Conservation (phyloP, 441 rosid species). For the Adansonia madagascariensis region DNA sequence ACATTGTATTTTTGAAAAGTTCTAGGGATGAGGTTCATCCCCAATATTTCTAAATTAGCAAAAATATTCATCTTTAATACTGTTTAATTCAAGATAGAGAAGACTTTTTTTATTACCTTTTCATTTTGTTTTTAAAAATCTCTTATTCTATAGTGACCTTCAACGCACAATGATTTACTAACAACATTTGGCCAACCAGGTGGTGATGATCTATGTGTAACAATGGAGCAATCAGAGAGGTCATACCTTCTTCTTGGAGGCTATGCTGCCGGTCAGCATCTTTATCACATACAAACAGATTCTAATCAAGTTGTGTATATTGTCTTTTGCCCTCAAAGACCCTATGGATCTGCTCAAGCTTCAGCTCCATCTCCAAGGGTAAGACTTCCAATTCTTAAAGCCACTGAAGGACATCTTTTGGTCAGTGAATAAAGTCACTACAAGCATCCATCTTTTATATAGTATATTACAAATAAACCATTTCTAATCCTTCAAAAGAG, state of each 20-base stretch:
- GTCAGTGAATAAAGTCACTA: neutral
- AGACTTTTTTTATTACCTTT: too few species aligned
- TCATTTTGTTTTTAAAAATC: too few species aligned
- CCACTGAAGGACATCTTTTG: slow-evolving; percentile 40
- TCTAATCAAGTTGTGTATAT: slow-evolving; percentile 40
- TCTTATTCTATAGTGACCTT: too few species aligned
- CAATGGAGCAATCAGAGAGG: slow-evolving; percentile 79
- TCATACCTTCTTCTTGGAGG: slow-evolving; percentile 81
- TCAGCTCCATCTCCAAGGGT: slow-evolving; percentile 41
- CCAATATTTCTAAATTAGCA: too few species aligned
- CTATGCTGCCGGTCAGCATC: slow-evolving; percentile 65
- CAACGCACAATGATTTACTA: neutral
- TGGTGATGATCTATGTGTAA: slow-evolving; percentile 65
- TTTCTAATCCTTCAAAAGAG: neutral
- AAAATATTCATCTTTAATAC: too few species aligned
- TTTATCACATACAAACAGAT: slow-evolving; percentile 52
- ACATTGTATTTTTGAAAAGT: too few species aligned
- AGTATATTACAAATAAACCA: neutral
- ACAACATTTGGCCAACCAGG: slow-evolving; percentile 39
- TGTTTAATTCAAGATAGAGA: too few species aligned
- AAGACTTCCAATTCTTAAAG: slow-evolving; percentile 61
- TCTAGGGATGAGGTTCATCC: too few species aligned
- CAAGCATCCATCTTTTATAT: neutral
- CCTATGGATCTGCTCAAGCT: slow-evolving; percentile 26
- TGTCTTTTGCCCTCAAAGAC: slow-evolving; percentile 46